Percentiles rank a stretch among this genome's conserved stretches.
Conservation (phyloP, 768 basidiomycete genomes). For the Mycena amicta region DNA sequence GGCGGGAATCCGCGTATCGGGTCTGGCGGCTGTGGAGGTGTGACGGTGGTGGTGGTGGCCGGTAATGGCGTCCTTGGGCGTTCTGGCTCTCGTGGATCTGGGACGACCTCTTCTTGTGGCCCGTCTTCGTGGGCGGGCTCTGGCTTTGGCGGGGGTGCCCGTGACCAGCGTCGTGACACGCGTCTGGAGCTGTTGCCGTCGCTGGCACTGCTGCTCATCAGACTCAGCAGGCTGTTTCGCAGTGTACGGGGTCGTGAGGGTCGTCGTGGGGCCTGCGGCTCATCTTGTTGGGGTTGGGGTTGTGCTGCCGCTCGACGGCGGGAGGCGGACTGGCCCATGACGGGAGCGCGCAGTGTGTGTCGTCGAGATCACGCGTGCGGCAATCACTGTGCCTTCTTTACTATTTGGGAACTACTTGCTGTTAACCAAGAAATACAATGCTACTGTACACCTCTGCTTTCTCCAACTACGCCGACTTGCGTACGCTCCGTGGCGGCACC, state of each 20-base stretch:
- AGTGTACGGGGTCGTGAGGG: not conserved
- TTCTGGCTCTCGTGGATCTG: not conserved
- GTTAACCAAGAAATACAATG: no score
- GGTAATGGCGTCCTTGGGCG: not conserved
- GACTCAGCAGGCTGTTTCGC: not conserved
- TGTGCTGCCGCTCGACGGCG: not conserved
- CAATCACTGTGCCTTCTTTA: not conserved
- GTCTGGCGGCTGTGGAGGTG: not conserved
- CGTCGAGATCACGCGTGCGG: not conserved
- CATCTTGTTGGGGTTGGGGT: not conserved
- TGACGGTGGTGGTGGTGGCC: not conserved
- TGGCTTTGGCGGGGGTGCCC: not conserved
- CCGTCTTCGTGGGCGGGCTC: not conserved
- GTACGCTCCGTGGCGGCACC: no score
- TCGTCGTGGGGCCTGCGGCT: not conserved
- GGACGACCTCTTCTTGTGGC: not conserved
- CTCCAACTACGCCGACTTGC: no score
- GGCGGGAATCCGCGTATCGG: slow-evolving; percentile 52
- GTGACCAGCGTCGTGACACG: not conserved
- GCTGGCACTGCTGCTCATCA: not conserved
- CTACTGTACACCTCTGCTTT: not conserved
- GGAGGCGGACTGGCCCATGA: not conserved
- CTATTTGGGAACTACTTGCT: not conserved
- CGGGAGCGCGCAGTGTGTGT: not conserved
- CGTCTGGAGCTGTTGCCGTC: not conserved